Conservation (phyloP, 305 asterid species). For the Fraxinus floribunda region DNA sequence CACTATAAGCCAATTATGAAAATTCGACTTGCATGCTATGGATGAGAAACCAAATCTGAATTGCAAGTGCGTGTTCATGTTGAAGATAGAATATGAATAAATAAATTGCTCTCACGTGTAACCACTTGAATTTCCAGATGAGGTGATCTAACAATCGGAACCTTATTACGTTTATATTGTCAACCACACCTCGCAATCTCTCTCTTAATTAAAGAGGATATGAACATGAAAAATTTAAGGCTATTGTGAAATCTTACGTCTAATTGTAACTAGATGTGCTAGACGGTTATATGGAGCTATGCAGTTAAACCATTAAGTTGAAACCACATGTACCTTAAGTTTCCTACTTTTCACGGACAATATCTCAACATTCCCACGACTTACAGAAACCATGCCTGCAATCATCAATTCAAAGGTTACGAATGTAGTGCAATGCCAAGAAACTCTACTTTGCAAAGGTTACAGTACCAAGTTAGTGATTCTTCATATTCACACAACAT, state of each 20-base stretch:
- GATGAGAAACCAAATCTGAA: background rate
- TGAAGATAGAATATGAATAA: background rate
- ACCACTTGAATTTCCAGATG: background rate
- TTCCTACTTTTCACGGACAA: slow-evolving; percentile 30
- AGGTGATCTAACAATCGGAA: background rate
- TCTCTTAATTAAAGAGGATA: background rate
- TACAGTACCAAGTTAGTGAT: background rate
- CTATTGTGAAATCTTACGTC: background rate
- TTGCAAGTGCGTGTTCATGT: background rate
- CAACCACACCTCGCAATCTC: background rate
- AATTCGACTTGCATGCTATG: background rate
- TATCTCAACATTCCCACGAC: slow-evolving; percentile 12
- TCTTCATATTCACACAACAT: too few relatives aligned
- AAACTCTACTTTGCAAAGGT: background rate
- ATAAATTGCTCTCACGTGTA: background rate
- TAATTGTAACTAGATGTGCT: background rate
- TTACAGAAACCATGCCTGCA: slow-evolving; percentile 27
- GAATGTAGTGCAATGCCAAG: background rate
- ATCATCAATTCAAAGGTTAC: background rate
- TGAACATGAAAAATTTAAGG: background rate
- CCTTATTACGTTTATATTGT: background rate
- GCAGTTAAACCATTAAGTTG: background rate
- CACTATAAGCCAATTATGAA: background rate
- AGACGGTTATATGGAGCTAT: background rate
- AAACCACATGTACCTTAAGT: slow-evolving; percentile 33